Conservation (phyloP, 2,329 filamentous ascomycete genomes). For the Westerdykella aurantiaca region DNA sequence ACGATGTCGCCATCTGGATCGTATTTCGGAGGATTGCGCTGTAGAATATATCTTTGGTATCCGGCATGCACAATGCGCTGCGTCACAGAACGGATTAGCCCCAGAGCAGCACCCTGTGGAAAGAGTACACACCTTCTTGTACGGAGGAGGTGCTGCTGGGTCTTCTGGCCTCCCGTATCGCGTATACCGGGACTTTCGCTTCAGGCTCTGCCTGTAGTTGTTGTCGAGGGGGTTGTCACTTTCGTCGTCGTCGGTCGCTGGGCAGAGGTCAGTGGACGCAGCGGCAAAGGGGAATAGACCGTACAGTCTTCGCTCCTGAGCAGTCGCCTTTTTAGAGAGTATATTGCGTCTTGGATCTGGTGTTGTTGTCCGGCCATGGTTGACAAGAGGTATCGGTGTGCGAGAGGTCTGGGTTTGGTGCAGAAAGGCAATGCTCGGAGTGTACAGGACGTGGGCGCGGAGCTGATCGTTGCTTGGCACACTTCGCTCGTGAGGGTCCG, state of each 20-base stretch:
- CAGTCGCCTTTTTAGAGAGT: constrained; percentile 36
- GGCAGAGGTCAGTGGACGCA: constrained; percentile 11
- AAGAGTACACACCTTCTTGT: constrained; percentile 59
- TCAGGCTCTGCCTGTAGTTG: constrained; percentile 74
- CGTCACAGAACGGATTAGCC: constrained; percentile 18
- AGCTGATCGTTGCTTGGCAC: too few relatives aligned
- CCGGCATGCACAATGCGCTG: constrained; percentile 70
- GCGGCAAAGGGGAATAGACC: constrained; percentile 2
- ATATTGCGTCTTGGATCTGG: constrained; percentile 37
- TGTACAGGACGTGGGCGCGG: not conserved
- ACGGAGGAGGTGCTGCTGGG: constrained; percentile 56
- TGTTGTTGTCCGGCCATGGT: constrained; percentile 38
- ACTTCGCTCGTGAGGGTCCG: too few relatives aligned
- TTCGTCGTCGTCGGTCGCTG: constrained; percentile 75
- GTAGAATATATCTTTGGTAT: constrained; percentile 65
- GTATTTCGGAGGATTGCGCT: constrained; percentile 64
- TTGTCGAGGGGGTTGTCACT: constrained; percentile 58
- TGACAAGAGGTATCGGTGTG: constrained; percentile 5
- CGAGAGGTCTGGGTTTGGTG: not conserved
- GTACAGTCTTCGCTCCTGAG: constrained; percentile 33
- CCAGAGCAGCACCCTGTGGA: not conserved
- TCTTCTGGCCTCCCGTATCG: constrained; percentile 62
- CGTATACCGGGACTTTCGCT: constrained; percentile 66
- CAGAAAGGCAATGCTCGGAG: not conserved
- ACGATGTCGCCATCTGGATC: constrained; percentile 76